Conservation (phyloP, 2,329 filamentous ascomycete species). For the Pyricularia grisea region DNA sequence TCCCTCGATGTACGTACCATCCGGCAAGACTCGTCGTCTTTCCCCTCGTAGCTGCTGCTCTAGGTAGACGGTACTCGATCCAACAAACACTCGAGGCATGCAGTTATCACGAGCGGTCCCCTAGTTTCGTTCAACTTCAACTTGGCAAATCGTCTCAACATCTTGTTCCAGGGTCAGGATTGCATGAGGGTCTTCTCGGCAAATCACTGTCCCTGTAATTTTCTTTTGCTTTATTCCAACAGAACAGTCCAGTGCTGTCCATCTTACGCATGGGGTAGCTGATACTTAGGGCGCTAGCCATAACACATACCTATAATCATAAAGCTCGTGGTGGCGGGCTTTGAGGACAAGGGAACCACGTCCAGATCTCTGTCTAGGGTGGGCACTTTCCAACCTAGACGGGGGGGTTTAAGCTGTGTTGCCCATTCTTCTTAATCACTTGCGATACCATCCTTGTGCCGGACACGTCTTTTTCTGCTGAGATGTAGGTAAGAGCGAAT, state of each 20-base stretch:
- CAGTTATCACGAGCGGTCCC: neutral
- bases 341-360: neutral
- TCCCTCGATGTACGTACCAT: neutral
- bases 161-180: neutral
- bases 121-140: neutral
- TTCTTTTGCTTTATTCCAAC: neutral
- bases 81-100: neutral
- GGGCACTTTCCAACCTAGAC: neutral
- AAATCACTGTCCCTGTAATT: neutral
- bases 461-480: constrained; percentile 1
- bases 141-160: neutral
- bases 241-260: neutral
- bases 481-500: neutral
- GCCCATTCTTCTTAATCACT: neutral
- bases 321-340: neutral
- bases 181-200: neutral
- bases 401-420: neutral
- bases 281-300: neutral
- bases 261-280: neutral
- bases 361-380: neutral
- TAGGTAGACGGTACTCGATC: neutral
- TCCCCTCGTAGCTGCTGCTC: neutral
- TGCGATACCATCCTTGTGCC: neutral
- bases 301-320: constrained; percentile 1
- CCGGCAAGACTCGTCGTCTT: neutral